phyloP scores from a whole-genome alignment of 2,329 filamentous ascomycete species.

The Alternaria rosae region DNA sequence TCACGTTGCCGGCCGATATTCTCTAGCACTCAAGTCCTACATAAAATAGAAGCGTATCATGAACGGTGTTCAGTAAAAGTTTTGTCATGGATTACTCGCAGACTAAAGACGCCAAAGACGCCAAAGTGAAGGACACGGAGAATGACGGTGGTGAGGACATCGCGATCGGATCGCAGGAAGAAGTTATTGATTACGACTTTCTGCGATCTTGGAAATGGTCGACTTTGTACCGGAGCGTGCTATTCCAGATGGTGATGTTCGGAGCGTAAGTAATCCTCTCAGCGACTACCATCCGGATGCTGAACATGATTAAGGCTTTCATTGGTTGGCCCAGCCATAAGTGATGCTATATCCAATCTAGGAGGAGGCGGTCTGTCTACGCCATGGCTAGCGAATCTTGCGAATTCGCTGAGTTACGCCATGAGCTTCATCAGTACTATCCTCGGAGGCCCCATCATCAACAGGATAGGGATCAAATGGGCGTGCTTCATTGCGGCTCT shows the following conservation, averaged over 20 bases:
- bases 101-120: constrained; percentile 5
- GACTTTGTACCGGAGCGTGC: constrained; percentile 12
- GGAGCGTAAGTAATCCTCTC: constrained; percentile 6
- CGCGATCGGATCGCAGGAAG: constrained; percentile 6
- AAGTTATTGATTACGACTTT: not conserved
- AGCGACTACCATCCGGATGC: not conserved
- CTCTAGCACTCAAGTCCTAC: not conserved
- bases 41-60: not conserved
- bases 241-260: constrained; percentile 20
- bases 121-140: not conserved
- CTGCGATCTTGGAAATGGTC: constrained; percentile 1
- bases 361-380: constrained; percentile 15
- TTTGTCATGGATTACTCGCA: constrained; percentile 2
- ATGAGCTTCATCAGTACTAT: constrained; percentile 18
- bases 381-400: constrained; percentile 21
- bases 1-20: not conserved
- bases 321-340: constrained; percentile 17
- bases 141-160: not conserved
- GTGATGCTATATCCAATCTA: constrained; percentile 17
- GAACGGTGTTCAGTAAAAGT: not conserved
- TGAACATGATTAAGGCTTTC: constrained; percentile 7
- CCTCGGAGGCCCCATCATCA: constrained; percentile 16
- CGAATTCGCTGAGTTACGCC: constrained; percentile 12
- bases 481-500: constrained; percentile 17
- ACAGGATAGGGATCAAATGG: constrained; percentile 19